Evolutionary conservation across 2,329 filamentous ascomycete species (phyloP).

Genomic region (Cadophora luteo-olivacea): DNA sequence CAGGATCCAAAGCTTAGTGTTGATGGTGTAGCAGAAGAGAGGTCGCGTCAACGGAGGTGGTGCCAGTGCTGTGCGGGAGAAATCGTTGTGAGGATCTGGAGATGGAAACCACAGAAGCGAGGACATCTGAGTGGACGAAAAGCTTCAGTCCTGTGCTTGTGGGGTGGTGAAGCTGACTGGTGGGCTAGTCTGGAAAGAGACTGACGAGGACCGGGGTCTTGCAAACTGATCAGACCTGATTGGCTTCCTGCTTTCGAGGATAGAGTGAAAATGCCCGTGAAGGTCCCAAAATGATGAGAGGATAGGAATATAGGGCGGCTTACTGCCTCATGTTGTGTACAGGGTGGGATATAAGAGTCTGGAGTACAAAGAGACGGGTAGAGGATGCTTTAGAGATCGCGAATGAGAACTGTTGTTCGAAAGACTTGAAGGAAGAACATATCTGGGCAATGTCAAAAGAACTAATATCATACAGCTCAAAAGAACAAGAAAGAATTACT

Average conservation of each 20-base stretch:
- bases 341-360: neutral
- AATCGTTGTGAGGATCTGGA: neutral
- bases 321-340: neutral
- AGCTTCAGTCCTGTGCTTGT: neutral
- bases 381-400: neutral
- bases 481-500: neutral
- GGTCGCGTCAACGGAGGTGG: neutral
- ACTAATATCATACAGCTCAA: neutral
- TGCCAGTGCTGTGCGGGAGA: no score
- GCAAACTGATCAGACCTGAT: neutral
- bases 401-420: neutral
- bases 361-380: neutral
- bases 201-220: neutral
- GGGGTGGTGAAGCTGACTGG: neutral
- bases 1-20: neutral
- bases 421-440: neutral
- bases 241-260: neutral
- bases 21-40: neutral
- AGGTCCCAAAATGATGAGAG: neutral
- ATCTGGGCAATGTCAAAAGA: neutral
- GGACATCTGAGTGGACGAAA: no score
- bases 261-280: neutral
- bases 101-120: no score
- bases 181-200: neutral
- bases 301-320: neutral